These are phyloP conservation scores for Exophiala spinifera DNA, from an alignment of 2,329 filamentous ascomycete species.

Conservation along the genomic window DNA sequence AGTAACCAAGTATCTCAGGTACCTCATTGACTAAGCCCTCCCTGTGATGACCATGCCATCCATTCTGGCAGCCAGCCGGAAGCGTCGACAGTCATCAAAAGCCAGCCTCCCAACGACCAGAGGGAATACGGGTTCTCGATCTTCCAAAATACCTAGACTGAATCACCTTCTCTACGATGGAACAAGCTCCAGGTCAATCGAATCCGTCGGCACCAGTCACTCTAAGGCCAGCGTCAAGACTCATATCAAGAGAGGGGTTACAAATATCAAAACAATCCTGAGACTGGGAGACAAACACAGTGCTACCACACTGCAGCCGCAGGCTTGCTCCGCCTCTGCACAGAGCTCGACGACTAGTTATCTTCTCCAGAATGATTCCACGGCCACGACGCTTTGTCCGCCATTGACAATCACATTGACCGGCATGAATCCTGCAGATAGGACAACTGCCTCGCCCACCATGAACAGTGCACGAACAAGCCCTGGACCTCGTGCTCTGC, in stretches of 20 bases:
- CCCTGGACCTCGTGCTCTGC: neutral
- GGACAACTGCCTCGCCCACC: neutral
- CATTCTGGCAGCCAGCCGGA: conserved; percentile 17
- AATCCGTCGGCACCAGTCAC: conserved; percentile 20
- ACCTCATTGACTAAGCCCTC: neutral
- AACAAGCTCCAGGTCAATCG: conserved; percentile 20
- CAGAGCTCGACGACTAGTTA: conserved; percentile 4
- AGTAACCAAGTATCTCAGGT: neutral
- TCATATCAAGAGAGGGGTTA: conserved; percentile 21
- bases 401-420: conserved; percentile 19
- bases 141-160: conserved; percentile 15
- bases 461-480: conserved; percentile 6
- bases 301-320: conserved; percentile 7
- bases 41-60: conserved; percentile 14
- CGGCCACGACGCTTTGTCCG: conserved; percentile 13
- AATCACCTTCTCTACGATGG: conserved; percentile 24
- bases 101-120: neutral
- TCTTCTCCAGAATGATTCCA: conserved; percentile 16
- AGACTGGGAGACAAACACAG: conserved; percentile 12
- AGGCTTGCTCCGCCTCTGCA: conserved; percentile 4
- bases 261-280: conserved; percentile 20
- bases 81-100: conserved; percentile 11
- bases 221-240: conserved; percentile 20
- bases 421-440: conserved; percentile 7
- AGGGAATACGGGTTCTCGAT: conserved; percentile 4